Conservation (phyloP, 140 eudicot genomes). For the Erigeron philadelphicus region DNA sequence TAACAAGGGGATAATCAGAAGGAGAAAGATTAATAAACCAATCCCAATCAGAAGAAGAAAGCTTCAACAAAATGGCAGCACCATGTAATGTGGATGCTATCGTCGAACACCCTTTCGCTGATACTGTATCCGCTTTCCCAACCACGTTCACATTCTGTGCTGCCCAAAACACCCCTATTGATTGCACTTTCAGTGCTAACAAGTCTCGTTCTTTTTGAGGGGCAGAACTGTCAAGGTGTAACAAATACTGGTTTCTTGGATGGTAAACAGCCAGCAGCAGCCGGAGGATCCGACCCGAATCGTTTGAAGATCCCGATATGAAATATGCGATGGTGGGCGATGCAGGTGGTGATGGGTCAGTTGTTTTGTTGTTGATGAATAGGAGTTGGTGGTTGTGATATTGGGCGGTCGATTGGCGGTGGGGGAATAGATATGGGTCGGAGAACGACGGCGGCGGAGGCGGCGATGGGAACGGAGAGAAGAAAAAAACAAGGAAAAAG, state of each 20-base stretch:
- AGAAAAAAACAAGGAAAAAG: conserved; percentile 31
- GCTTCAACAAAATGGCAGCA: conserved; percentile 63
- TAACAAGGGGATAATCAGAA: conserved; percentile 82
- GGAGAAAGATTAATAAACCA: conserved; percentile 85
- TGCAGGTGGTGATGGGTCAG: conserved; percentile 36
- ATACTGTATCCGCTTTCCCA: conserved; percentile 61
- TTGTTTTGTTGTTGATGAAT: conserved; percentile 31
- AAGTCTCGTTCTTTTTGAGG: conserved; percentile 53
- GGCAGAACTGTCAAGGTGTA: conserved; percentile 73
- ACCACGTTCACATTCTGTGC: conserved; percentile 76
- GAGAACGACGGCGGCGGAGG: conserved; percentile 36
- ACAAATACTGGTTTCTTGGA: conserved; percentile 64
- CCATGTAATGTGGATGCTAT: conserved; percentile 65
- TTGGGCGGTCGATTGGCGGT: conserved; percentile 30
- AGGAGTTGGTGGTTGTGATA: conserved; percentile 43
- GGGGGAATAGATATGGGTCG: conserved; percentile 50
- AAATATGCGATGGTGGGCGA: conserved; percentile 79
- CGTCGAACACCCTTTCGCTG: conserved; percentile 48
- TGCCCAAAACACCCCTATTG: conserved; percentile 49
- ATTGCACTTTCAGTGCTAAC: conserved; percentile 49
- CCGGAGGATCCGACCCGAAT: conserved; percentile 55
- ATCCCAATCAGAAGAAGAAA: conserved; percentile 56
- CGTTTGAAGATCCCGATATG: conserved; percentile 69
- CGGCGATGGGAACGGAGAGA: conserved; percentile 30
- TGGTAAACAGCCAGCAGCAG: conserved; percentile 73